A percentile compares a stretch with the other conserved stretches of the same genome.
These are phyloP conservation scores for Podospora didyma DNA, from an alignment of 495 filamentous ascomycete species.

Conservation along the genomic window DNA sequence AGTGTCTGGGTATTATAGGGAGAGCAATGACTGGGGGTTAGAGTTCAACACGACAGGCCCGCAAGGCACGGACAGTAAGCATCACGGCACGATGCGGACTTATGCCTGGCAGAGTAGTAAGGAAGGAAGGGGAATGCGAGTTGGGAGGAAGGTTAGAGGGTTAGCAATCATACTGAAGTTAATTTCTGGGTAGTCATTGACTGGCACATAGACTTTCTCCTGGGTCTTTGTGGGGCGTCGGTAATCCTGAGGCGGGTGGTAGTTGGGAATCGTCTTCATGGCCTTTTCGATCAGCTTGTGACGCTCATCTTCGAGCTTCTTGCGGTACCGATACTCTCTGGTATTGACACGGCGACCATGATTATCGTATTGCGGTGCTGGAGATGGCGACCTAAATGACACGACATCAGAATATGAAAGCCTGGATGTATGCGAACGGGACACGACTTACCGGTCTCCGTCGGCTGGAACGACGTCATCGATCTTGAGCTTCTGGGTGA, in stretches of 20 bases:
- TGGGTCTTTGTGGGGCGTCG: constrained; percentile 98
- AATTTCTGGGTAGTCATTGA: constrained; percentile 99
- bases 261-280: constrained; percentile 97
- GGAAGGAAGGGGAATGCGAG: constrained; percentile 39
- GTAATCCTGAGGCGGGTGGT: constrained; percentile 95
- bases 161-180: constrained; percentile 99
- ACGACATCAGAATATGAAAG: constrained; percentile 6
- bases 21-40: constrained; percentile 38
- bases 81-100: constrained; percentile 22
- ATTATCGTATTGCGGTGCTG: constrained; percentile 96
- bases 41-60: constrained; percentile 28
- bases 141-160: constrained; percentile 82
- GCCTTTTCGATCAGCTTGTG: constrained; percentile 97
- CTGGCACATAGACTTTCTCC: constrained; percentile 99
- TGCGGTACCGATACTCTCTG: constrained; percentile 93
- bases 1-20: constrained; percentile 56
- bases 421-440: not conserved
- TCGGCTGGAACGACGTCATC: constrained; percentile 96
- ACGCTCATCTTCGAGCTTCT: constrained; percentile 94
- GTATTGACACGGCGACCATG: constrained; percentile 98
- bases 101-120: constrained; percentile 33
- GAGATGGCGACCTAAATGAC: constrained; percentile 76
- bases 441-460: constrained; percentile 73
- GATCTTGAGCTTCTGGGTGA: constrained; percentile 97
- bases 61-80: constrained; percentile 24